These are phyloP conservation scores for Colletotrichum gigasporum DNA, from an alignment of 2,329 filamentous ascomycete genomes.

Conservation along the genomic window DNA sequence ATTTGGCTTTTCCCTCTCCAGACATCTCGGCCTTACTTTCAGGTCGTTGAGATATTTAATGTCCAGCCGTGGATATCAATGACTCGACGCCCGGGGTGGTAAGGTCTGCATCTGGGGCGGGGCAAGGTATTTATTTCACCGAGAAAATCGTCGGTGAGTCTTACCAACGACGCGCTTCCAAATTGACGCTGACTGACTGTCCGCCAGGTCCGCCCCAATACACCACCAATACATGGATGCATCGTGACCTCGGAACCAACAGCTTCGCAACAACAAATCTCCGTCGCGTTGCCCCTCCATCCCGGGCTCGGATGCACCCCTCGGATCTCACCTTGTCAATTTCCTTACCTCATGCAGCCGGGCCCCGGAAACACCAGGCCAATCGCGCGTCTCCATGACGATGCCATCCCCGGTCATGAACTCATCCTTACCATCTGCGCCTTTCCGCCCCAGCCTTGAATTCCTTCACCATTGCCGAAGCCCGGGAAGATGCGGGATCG, in stretches of 20 bases:
- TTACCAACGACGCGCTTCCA: too few relatives aligned
- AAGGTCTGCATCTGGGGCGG: neutral
- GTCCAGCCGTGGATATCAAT: slow-evolving; percentile 10
- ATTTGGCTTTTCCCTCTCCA: slow-evolving; percentile 28
- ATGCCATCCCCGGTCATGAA: slow-evolving; percentile 14
- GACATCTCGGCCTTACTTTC: slow-evolving; percentile 27
- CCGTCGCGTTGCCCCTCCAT: neutral
- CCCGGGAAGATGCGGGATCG: slow-evolving; percentile 30
- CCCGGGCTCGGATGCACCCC: neutral
- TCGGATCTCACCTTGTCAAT: slow-evolving; percentile 8
- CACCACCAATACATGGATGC: neutral
- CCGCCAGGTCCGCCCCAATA: neutral
- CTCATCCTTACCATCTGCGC: slow-evolving; percentile 19
- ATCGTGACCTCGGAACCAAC: slow-evolving; percentile 7
- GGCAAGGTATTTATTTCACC: neutral
- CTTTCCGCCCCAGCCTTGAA: slow-evolving; percentile 11
- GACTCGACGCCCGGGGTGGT: slow-evolving; percentile 3
- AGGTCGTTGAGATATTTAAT: slow-evolving; percentile 24
- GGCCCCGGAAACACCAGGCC: slow-evolving; percentile 24
- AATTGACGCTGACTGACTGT: neutral
- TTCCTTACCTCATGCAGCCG: slow-evolving; percentile 21
- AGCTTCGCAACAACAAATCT: slow-evolving; percentile 25
- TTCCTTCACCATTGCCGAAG: slow-evolving; percentile 24
- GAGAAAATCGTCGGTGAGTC: slow-evolving; percentile 1
- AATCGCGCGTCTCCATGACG: slow-evolving; percentile 23